Conservation (phyloP, 805 yeast species). For the Clavispora vitiphila region DNA sequence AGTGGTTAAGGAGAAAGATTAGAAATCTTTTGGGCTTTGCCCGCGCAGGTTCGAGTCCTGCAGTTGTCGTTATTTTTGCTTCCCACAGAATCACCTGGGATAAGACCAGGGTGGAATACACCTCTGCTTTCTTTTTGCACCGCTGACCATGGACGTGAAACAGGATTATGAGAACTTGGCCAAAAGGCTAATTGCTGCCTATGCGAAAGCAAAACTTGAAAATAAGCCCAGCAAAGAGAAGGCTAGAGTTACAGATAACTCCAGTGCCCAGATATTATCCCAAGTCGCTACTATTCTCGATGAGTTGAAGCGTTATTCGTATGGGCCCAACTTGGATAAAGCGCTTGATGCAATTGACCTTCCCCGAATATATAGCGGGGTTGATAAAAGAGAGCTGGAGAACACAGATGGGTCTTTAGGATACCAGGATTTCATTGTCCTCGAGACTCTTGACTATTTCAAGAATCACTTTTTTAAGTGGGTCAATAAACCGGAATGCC, state of each 20-base stretch:
- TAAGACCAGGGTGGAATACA: conserved; percentile 16
- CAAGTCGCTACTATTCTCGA: not conserved
- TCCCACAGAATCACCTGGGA: conserved; percentile 37
- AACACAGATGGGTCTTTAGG: conserved; percentile 9
- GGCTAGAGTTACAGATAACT: not conserved
- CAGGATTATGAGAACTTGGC: conserved; percentile 8
- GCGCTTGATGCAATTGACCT: conserved; percentile 65
- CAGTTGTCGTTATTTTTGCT: conserved; percentile 53
- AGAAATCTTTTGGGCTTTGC: conserved; percentile 72
- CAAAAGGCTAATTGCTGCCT: conserved; percentile 4
- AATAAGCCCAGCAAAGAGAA: not conserved
- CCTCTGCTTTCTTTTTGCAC: conserved; percentile 48
- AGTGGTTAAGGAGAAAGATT: conserved; percentile 76
- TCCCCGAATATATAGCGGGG: conserved; percentile 52
- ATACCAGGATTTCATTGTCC: conserved; percentile 34
- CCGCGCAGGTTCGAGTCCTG: conserved; percentile 81
- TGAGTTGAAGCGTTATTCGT: not conserved
- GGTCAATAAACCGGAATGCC: conserved; percentile 70
- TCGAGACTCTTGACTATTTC: conserved; percentile 40
- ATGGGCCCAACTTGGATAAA: conserved; percentile 26
- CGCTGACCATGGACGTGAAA: conserved; percentile 4
- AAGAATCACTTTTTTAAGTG: conserved; percentile 77
- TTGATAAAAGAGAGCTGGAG: conserved; percentile 44
- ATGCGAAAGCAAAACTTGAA: not conserved
- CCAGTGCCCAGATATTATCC: not conserved